phyloP scores from a whole-genome alignment of 1,284 basidiomycete genomes.

The Bjerkandera adusta region DNA sequence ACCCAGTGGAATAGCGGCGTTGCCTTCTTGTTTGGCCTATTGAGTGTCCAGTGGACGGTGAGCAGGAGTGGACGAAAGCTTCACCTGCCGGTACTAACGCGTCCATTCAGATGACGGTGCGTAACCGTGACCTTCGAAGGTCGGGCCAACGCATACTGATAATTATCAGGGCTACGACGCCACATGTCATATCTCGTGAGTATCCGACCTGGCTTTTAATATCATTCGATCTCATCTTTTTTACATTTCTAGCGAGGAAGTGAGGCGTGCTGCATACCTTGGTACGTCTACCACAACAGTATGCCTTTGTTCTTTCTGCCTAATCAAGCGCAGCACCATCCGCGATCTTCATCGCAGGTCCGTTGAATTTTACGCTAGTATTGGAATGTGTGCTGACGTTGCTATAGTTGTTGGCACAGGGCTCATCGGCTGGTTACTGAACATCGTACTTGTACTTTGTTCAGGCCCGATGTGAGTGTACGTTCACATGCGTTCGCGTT shows the following conservation, averaged over 20 bases:
- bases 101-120: conserved; percentile 27
- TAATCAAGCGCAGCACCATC: conserved; percentile 46
- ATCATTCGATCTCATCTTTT: background rate
- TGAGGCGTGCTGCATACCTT: conserved; percentile 84
- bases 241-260: conserved; percentile 68
- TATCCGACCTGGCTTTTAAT: background rate
- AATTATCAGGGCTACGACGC: conserved; percentile 60
- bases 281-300: too few relatives aligned
- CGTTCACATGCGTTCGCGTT: background rate
- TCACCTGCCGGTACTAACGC: background rate
- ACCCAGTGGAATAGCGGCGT: conserved; percentile 80
- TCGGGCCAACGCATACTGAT: background rate
- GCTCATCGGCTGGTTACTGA: conserved; percentile 80
- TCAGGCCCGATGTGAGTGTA: conserved; percentile 62
- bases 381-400: background rate
- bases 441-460: conserved; percentile 81
- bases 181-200: conserved; percentile 84
- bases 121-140: conserved; percentile 54
- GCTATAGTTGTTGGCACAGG: conserved; percentile 76
- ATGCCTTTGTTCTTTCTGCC: background rate
- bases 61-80: conserved; percentile 32
- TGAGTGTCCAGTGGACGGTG: conserved; percentile 92
- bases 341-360: conserved; percentile 84
- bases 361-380: conserved; percentile 18
- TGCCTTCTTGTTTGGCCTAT: conserved; percentile 84